Evolutionary conservation across 345 rosid genomes (phyloP).

Genomic region (Hibiscus trionum): DNA sequence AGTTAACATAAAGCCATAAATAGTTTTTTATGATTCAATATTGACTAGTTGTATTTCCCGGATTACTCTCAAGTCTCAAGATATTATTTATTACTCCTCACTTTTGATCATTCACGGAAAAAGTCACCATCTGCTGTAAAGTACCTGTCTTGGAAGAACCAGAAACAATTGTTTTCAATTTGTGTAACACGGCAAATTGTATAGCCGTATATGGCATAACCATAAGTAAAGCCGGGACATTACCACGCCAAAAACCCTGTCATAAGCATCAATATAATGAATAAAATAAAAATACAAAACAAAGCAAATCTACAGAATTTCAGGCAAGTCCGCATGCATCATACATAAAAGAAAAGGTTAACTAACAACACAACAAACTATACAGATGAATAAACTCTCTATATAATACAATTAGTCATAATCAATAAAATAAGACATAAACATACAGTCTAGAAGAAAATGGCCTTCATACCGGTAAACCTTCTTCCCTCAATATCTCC

Average conservation of each 20-base stretch:
- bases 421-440: not conserved
- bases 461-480: conserved; percentile 54
- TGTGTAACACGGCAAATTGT: conserved; percentile 80
- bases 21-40: not conserved
- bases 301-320: not conserved
- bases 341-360: not conserved
- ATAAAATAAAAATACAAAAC: not conserved
- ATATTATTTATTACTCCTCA: not conserved
- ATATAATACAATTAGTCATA: not conserved
- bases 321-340: not conserved
- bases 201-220: conserved; percentile 93
- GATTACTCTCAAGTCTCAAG: not conserved
- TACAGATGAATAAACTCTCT: conserved; percentile 3
- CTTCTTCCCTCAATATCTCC: conserved; percentile 92
- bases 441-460: not conserved
- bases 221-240: conserved; percentile 97
- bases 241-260: conserved; percentile 99
- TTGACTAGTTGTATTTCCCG: not conserved
- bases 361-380: not conserved
- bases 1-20: not conserved
- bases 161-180: conserved; percentile 66
- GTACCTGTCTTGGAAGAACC: conserved; percentile 89
- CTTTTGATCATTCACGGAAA: not conserved
- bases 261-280: conserved; percentile 15
- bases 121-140: not conserved